phyloP scores from a whole-genome alignment of 2,329 filamentous ascomycete species.

The Sclerotinia trifoliorum region DNA sequence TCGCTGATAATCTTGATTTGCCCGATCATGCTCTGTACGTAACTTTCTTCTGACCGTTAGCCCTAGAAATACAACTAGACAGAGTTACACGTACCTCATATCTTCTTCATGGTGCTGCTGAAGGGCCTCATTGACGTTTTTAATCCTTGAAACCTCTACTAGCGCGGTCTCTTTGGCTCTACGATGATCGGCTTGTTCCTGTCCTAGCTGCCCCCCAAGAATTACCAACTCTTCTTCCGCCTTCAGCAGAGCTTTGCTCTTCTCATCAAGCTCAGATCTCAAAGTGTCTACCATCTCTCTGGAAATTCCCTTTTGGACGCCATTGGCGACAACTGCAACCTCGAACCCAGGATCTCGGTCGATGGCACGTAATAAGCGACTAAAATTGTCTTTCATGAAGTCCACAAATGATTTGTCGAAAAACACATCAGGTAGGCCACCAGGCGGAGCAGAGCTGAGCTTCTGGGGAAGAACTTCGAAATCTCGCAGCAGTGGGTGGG shows the following conservation, averaged over 20 bases:
- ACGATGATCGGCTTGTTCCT: slow-evolving; percentile 71
- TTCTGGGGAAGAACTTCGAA: slow-evolving; percentile 83
- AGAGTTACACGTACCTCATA: slow-evolving; percentile 46
- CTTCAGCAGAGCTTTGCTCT: slow-evolving; percentile 54
- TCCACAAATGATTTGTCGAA: slow-evolving; percentile 87
- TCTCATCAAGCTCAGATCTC: slow-evolving; percentile 72
- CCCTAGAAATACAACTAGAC: not conserved
- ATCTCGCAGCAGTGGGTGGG: slow-evolving; percentile 77
- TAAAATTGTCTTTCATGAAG: slow-evolving; percentile 95
- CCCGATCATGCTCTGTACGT: slow-evolving; percentile 38
- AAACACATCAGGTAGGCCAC: slow-evolving; percentile 72
- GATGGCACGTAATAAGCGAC: slow-evolving; percentile 76
- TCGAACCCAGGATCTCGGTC: slow-evolving; percentile 90
- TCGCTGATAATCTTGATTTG: slow-evolving; percentile 41
- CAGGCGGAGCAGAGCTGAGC: slow-evolving; percentile 50
- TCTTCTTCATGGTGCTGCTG: slow-evolving; percentile 70
- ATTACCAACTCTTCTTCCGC: slow-evolving; percentile 48
- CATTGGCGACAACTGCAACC: slow-evolving; percentile 75
- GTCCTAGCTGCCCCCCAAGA: slow-evolving; percentile 58
- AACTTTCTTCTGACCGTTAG: slow-evolving; percentile 37
- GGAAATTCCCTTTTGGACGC: slow-evolving; percentile 86
- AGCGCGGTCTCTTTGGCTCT: slow-evolving; percentile 59
- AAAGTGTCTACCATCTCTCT: slow-evolving; percentile 87
- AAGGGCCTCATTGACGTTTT: slow-evolving; percentile 63
- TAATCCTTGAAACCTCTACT: slow-evolving; percentile 50